These are phyloP conservation scores for Blumeria graminis DNA, from an alignment of 2,329 filamentous ascomycete genomes.

Conservation along the genomic window DNA sequence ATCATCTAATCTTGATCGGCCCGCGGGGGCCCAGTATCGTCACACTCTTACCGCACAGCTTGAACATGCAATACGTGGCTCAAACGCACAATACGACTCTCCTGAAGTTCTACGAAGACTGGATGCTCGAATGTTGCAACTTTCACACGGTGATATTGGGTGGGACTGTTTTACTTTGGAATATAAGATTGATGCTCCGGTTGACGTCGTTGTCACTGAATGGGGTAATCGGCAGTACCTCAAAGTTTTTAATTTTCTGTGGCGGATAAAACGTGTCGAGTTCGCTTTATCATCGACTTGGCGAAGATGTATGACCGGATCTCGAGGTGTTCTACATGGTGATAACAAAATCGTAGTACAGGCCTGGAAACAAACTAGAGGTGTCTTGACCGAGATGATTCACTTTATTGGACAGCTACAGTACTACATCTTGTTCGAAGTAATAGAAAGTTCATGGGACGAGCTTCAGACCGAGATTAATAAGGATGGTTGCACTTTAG, in stretches of 20 bases:
- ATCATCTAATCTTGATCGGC: conserved; percentile 74
- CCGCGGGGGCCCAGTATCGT: conserved; percentile 88
- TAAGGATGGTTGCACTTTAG: conserved; percentile 71
- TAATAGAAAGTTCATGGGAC: conserved; percentile 91
- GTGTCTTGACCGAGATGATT: conserved; percentile 87
- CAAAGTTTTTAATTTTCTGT: conserved; percentile 97
- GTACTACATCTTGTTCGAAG: conserved; percentile 96
- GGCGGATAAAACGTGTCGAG: conserved; percentile 93
- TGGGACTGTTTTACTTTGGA: conserved; percentile 99
- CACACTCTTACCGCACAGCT: conserved; percentile 95
- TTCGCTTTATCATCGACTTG: conserved; percentile 79
- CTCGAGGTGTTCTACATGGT: conserved; percentile 69
- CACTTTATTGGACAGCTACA: conserved; percentile 94
- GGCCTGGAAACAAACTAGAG: conserved; percentile 79
- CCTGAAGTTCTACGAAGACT: conserved; percentile 75
- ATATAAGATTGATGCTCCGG: conserved; percentile 90
- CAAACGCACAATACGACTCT: conserved; percentile 87
- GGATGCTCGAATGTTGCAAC: conserved; percentile 93
- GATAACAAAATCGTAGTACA: conserved; percentile 42
- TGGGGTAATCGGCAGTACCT: conserved; percentile 92
- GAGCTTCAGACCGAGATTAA: conserved; percentile 62
- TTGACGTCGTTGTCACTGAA: conserved; percentile 90
- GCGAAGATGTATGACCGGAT: conserved; percentile 87
- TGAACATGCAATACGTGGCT: conserved; percentile 89
- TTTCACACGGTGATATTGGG: conserved; percentile 88